Base-by-base conservation (phyloP, 345 rosid genomes). In the Trapa incisa region DNA sequence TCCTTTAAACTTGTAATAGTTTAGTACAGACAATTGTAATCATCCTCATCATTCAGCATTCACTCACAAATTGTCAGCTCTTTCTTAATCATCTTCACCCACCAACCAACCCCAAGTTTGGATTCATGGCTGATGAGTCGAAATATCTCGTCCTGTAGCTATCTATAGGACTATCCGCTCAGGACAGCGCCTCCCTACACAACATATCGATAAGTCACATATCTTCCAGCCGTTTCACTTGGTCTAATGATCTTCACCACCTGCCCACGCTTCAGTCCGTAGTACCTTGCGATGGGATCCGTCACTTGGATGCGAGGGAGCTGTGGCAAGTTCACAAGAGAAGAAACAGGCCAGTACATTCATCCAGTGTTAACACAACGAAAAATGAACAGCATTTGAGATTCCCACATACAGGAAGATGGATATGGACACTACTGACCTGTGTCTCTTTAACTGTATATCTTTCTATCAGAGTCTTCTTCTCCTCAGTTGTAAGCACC, bases 401-500 rank as follows among this genome's bases (percentile, higher is more conserved):
- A n/a, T 22, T 6, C 17, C 60, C 33, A 54, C 43, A 22, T 37
- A 37, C 39, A 39, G 29, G 14, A 41, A 37, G 48, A 45, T 68
- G 6, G 43, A 16, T 3, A 22, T 22, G 29, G 29, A 22, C 29
- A 22, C 29, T 22, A 53, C 68, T 54, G 61, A 74, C 80, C 77
- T 76, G 84, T 6, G 84, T 81, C 68, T 81, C 82, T 61, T 78
- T 76, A 66, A 78, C 80, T 2, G 85, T 78, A 68, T 78, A 81
- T 71, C 80, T 74, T 70, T 78, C 75, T 53, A 81, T 61, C 58
- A 81, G 69, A 16, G 85, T 78, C 67, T 81, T 78, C 82, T 78
- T 81, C 67, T 81, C 85, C 64, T 76, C 80, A 62, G 32, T 63
- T 37, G 77, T 65, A 29, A 78, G 85, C 56, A 78, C 75, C 67